These are phyloP conservation scores for Lichtheimia ornata DNA, from an alignment of 371 early-diverging fungal species.

Conservation along the genomic window DNA sequence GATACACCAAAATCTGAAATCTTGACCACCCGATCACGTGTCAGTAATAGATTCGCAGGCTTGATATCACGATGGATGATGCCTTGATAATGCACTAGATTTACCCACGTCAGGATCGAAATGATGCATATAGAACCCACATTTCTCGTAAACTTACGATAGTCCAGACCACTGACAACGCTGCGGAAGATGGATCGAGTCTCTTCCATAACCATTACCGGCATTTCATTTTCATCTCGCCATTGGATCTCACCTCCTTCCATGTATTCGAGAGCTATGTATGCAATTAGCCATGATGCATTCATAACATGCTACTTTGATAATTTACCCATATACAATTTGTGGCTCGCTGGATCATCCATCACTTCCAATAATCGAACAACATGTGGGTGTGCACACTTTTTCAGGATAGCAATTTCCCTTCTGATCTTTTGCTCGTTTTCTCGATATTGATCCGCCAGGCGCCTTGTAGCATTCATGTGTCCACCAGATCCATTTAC, in stretches of 20 bases:
- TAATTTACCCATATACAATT: slow-evolving; percentile 82
- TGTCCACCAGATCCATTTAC: slow-evolving; percentile 28
- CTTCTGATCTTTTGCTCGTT: slow-evolving; percentile 89
- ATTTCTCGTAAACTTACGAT: slow-evolving; percentile 54
- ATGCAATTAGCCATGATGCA: background rate
- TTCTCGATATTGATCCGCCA: slow-evolving; percentile 32
- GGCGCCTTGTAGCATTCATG: slow-evolving; percentile 19
- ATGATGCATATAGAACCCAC: background rate
- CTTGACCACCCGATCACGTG: slow-evolving; percentile 78
- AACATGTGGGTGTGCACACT: slow-evolving; percentile 92
- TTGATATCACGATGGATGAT: slow-evolving; percentile 96
- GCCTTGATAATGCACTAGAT: slow-evolving; percentile 85
- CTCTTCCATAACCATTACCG: slow-evolving; percentile 64
- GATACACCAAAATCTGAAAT: slow-evolving; percentile 97
- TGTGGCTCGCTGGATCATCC: slow-evolving; percentile 87
- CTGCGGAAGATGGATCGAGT: slow-evolving; percentile 86
- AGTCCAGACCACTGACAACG: slow-evolving; percentile 90
- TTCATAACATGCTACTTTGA: background rate
- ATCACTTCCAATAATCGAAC: slow-evolving; percentile 91
- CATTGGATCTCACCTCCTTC: slow-evolving; percentile 91
- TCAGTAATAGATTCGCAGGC: slow-evolving; percentile 88
- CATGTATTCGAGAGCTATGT: slow-evolving; percentile 77
- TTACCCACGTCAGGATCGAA: background rate
- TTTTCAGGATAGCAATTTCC: slow-evolving; percentile 95
- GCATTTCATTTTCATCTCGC: slow-evolving; percentile 73